phyloP scores from a whole-genome alignment of 306 rosid species.

The Ormosia emarginata region DNA sequence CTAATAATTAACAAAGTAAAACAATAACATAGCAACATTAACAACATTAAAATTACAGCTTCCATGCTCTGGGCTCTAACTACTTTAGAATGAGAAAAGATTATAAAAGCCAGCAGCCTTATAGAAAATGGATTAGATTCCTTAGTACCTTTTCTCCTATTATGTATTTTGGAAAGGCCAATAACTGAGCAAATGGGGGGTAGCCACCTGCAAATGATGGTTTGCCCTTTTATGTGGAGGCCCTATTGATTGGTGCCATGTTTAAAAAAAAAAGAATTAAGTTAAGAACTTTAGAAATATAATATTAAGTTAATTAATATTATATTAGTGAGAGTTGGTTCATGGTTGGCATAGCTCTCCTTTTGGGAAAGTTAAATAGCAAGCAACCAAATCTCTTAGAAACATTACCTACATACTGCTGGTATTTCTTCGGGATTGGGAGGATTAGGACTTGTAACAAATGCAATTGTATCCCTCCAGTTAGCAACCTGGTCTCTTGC shows the following conservation, averaged over 20 bases:
- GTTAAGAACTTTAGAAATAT: slow-evolving; percentile 5
- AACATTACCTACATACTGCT: no score
- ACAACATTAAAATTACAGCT: background rate
- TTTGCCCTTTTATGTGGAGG: slow-evolving; percentile 21
- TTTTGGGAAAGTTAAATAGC: slow-evolving; percentile 58
- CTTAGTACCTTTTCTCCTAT: slow-evolving; percentile 18
- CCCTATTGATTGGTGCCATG: slow-evolving; percentile 27
- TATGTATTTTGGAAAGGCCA: slow-evolving; percentile 23
- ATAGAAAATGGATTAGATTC: slow-evolving; percentile 52
- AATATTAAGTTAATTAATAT: background rate
- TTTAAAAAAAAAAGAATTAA: background rate
- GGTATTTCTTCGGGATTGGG: no score
- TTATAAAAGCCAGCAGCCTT: slow-evolving; percentile 35
- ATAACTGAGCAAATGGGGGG: slow-evolving; percentile 22
- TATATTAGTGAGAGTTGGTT: slow-evolving; percentile 42
- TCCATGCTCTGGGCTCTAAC: background rate
- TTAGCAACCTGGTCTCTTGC: no score
- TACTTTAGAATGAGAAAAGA: slow-evolving; percentile 19
- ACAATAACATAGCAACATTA: background rate
- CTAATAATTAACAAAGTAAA: background rate
- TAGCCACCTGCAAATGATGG: slow-evolving; percentile 33
- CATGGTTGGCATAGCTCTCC: slow-evolving; percentile 69
- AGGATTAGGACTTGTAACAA: no score
- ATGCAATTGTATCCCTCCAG: no score
- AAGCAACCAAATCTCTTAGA: slow-evolving; percentile 65